These are phyloP conservation scores for Aspergillus jensenii DNA, from an alignment of 2,329 filamentous ascomycete species.

Conservation along the genomic window DNA sequence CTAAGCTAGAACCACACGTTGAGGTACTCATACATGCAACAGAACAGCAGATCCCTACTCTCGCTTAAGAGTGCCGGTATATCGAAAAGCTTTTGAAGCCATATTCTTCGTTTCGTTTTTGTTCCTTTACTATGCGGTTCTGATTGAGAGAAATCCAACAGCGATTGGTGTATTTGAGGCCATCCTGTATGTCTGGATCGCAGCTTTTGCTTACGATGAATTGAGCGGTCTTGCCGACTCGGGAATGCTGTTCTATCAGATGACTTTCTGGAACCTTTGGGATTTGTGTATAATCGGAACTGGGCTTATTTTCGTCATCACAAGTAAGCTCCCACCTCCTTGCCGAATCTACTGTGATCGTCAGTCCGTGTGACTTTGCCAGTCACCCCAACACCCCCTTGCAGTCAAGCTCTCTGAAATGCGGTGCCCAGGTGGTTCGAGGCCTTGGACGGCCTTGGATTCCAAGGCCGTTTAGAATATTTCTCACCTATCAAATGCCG, in stretches of 20 bases:
- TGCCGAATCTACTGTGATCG: background rate
- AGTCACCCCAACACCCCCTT: background rate
- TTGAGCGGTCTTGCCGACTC: conserved; percentile 82
- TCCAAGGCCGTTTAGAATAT: background rate
- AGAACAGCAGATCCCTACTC: conserved; percentile 70
- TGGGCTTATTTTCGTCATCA: conserved; percentile 67
- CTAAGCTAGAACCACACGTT: background rate
- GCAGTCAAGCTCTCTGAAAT: background rate
- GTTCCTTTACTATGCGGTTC: conserved; percentile 79
- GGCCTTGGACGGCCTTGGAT: too few species aligned
- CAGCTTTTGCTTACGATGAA: conserved; percentile 84
- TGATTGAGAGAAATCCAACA: conserved; percentile 69
- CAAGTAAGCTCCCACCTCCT: conserved; percentile 58
- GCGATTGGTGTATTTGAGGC: conserved; percentile 69
- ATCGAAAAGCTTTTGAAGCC: conserved; percentile 81
- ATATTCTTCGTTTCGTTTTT: conserved; percentile 77
- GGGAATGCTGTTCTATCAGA: conserved; percentile 79
- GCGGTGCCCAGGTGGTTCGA: background rate
- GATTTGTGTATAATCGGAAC: conserved; percentile 73
- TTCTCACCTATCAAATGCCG: background rate
- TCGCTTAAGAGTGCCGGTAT: conserved; percentile 74
- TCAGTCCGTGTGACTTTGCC: background rate
- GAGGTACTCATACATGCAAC: conserved; percentile 22
- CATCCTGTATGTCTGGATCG: conserved; percentile 80
- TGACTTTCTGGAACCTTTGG: conserved; percentile 79